Conservation (phyloP, 2,329 filamentous ascomycete species). For the Ustulina deusta region DNA sequence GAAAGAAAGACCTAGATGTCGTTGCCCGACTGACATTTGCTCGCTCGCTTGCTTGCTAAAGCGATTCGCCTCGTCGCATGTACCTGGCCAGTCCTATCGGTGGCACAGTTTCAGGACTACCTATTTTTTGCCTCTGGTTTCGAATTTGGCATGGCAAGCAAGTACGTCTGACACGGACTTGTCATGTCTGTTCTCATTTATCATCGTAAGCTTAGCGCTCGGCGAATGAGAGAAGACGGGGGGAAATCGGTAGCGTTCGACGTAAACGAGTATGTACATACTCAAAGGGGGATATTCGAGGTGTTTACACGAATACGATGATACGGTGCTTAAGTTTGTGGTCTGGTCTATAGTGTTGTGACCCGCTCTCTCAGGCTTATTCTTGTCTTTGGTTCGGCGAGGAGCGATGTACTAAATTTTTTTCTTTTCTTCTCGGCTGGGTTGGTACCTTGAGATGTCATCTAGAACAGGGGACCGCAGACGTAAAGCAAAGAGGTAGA, state of each 20-base stretch:
- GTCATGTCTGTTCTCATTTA: background rate
- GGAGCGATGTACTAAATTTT: background rate
- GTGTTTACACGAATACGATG: slow-evolving; percentile 11
- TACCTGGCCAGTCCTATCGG: background rate
- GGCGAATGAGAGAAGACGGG: background rate
- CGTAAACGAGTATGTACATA: background rate
- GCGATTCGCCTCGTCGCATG: background rate
- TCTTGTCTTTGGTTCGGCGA: background rate
- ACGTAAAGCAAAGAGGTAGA: background rate
- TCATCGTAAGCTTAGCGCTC: background rate
- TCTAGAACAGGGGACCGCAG: slow-evolving; percentile 1
- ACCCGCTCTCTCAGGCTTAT: slow-evolving; percentile 8
- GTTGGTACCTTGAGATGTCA: background rate
- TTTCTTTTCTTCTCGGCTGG: background rate
- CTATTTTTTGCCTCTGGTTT: background rate
- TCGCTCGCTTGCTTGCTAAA: background rate
- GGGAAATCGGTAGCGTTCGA: background rate
- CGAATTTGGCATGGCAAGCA: background rate
- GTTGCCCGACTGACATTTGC: background rate
- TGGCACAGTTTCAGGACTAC: slow-evolving; percentile 11
- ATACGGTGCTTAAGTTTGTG: background rate
- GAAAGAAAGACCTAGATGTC: background rate
- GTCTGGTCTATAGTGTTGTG: background rate
- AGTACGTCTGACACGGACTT: slow-evolving; percentile 5
- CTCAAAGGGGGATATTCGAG: background rate